Percentiles rank a stretch among this genome's conserved stretches.
phyloP scores from a whole-genome alignment of 768 basidiomycete species.

The Auriscalpium orientale region DNA sequence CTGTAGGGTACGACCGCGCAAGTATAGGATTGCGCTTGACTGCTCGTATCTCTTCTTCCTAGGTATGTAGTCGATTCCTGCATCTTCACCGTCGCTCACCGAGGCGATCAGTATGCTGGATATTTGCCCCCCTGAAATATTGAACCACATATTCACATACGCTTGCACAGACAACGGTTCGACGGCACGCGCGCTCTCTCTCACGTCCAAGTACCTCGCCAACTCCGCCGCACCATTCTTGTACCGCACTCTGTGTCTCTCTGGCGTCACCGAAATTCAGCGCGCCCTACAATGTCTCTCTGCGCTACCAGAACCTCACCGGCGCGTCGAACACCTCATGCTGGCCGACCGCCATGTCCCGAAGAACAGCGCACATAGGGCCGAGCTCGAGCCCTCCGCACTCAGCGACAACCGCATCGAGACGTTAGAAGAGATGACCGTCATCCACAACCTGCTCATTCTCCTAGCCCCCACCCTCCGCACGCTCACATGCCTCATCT shows the following conservation, averaged over 20 bases:
- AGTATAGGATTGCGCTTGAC: too few relatives aligned
- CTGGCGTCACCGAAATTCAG: background rate
- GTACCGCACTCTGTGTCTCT: conserved; percentile 4
- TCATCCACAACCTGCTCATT: background rate
- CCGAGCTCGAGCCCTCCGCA: background rate
- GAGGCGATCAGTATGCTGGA: background rate
- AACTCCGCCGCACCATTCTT: conserved; percentile 3
- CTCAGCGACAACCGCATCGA: background rate
- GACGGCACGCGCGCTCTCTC: conserved; percentile 7
- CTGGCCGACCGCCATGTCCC: background rate
- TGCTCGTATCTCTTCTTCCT: too few relatives aligned
- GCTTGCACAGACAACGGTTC: conserved; percentile 7
- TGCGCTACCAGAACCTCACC: conserved; percentile 1
- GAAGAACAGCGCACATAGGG: background rate
- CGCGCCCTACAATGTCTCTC: background rate
- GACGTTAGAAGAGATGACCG: background rate
- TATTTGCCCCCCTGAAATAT: conserved; percentile 7
- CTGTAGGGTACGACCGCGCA: too few relatives aligned
- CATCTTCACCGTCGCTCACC: too few relatives aligned
- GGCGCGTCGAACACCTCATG: conserved; percentile 8
- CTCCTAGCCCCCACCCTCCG: conserved; percentile 6
- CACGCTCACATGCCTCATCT: conserved; percentile 4
- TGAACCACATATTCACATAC: conserved; percentile 4
- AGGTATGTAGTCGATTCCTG: too few relatives aligned
- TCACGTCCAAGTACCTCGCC: conserved; percentile 5